These are phyloP conservation scores for Chytriomyces confervae DNA, from an alignment of 192 early-diverging fungal genomes.

Conservation along the genomic window DNA sequence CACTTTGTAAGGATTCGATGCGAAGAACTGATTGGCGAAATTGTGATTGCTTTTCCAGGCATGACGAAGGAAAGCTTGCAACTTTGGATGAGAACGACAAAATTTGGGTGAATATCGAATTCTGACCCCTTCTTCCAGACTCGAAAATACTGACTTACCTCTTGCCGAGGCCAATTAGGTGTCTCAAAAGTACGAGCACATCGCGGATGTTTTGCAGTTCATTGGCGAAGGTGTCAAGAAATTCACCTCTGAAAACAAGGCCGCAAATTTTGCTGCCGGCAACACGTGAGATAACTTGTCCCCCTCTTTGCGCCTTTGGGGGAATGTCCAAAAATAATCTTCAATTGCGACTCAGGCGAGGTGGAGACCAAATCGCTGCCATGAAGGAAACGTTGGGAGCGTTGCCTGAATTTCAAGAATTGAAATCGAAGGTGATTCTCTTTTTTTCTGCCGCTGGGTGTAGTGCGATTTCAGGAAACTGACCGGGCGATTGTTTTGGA, in stretches of 20 bases:
- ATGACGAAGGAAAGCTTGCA: constrained; percentile 43
- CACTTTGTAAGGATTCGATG: constrained; percentile 43
- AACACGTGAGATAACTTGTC: constrained; percentile 3
- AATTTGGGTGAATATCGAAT: constrained; percentile 64
- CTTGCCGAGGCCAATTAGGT: constrained; percentile 16
- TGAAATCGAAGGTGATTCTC: constrained; percentile 59
- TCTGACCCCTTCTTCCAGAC: neutral
- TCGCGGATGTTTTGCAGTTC: constrained; percentile 75
- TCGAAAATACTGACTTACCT: neutral
- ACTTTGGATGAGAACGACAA: constrained; percentile 73
- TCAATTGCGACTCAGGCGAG: neutral
- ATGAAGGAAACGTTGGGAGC: constrained; percentile 82
- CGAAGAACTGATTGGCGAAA: neutral
- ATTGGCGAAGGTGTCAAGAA: constrained; percentile 72
- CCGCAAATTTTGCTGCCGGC: constrained; percentile 49
- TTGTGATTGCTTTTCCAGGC: constrained; percentile 31
- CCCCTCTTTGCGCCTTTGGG: neutral
- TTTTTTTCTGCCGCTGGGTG: neutral
- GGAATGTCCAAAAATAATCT: neutral
- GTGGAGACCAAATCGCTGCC: constrained; percentile 48
- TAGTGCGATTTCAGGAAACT: neutral
- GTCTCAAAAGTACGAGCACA: constrained; percentile 61
- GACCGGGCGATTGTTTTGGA: neutral
- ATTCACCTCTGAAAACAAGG: constrained; percentile 80
- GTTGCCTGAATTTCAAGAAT: constrained; percentile 81